phyloP scores from a whole-genome alignment of 2,329 filamentous ascomycete genomes.

The Stagonosporopsis cucurbitacearum region DNA sequence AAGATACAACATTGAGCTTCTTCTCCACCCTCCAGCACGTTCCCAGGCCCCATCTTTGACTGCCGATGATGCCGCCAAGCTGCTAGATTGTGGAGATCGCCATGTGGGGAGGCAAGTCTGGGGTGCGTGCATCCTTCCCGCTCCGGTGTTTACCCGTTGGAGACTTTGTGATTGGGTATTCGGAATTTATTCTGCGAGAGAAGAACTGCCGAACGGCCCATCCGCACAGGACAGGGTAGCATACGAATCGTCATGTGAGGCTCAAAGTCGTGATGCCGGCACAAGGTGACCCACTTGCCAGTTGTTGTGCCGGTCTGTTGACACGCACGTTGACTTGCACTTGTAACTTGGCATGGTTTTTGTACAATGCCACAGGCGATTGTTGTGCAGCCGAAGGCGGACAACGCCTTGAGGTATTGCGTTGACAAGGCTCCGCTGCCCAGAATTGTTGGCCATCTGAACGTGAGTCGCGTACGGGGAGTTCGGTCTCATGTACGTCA shows the following conservation, averaged over 20 bases:
- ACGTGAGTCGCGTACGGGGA: background rate
- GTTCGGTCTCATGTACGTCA: background rate
- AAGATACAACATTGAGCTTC: background rate
- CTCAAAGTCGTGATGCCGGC: background rate
- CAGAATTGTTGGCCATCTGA: background rate
- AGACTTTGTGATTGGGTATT: conserved; percentile 3
- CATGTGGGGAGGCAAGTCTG: conserved; percentile 9
- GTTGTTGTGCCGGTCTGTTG: background rate
- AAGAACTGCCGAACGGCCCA: conserved; percentile 8
- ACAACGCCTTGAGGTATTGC: background rate
- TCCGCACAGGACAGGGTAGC: background rate
- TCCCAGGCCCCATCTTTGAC: background rate
- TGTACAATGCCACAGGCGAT: background rate
- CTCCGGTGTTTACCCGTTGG: conserved; percentile 6
- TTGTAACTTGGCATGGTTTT: conserved; percentile 2
- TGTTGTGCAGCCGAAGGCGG: conserved; percentile 10
- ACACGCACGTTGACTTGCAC: conserved; percentile 5
- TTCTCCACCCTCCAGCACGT: background rate
- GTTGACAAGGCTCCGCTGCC: background rate
- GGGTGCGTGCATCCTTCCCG: conserved; percentile 12
- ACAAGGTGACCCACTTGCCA: background rate
- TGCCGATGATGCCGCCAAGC: conserved; percentile 18
- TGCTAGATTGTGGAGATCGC: conserved; percentile 12
- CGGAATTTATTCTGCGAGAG: background rate
- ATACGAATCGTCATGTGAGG: conserved; percentile 10